Evolutionary conservation across 2,329 filamentous ascomycete genomes (phyloP), one percentile per base, ranked within the genome.

Genomic region (Neofusicoccum umdonicola): DNA sequence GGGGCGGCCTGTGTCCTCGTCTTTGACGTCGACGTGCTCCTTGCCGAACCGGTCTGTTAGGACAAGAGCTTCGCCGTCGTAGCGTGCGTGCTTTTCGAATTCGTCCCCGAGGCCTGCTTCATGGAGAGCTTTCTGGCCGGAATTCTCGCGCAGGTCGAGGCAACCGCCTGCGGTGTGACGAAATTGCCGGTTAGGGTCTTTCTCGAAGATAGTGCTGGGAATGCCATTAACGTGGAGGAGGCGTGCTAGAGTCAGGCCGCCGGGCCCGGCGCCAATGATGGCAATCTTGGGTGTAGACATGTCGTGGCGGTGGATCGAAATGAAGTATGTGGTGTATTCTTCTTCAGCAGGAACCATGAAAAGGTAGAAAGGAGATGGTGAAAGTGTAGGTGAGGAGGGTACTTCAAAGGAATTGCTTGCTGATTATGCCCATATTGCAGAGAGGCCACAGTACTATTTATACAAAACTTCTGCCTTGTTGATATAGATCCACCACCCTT

Each of bases 81-180:
- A 83, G 44, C 84, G 81, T 1, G 82, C 82, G 61, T 81, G 67
- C 66, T 80, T 76, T n/a, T 76, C 68, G 71, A 87, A 87, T 37
- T 81, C 76, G 0, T 82, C 79, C 71, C 77, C 83, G 5, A 87
- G 72, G 0, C 78, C 79, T 3, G 83, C 83, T 64, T 83, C 80
- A 61, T 79, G 79, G 54, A 87, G 70, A 0, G 84, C 84, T 3
- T 77, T 74, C 37, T 86, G 79, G 0, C 85, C 85, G 1, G 81
- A 82, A 3, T 74, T 67, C 0, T 79, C 80, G 67, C 87, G 84
- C 8, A 88, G 73, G 68, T 87, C 85, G 2, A 88, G 78, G 3
- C 76, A 82, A 8, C 85, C 84, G 37, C 84, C 84, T 69, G 85
- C 82, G 5, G 73, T 77, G 47, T 82, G 77, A 62, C 79, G 79